These are phyloP conservation scores for Phalaenopsis equestris DNA, from an alignment of 106 monocot species.

Conservation along the genomic window DNA sequence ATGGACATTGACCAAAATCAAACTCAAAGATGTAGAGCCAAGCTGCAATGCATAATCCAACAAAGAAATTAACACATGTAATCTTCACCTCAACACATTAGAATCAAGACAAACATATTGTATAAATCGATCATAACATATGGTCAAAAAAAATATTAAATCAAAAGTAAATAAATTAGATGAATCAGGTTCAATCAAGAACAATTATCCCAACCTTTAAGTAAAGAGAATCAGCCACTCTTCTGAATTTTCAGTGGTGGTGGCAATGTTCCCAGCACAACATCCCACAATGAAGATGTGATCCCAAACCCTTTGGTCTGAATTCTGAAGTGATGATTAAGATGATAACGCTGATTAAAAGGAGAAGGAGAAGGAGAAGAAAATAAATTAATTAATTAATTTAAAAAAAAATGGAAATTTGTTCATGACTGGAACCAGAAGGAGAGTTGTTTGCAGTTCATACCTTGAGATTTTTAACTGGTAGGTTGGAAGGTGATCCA, in stretches of 20 bases:
- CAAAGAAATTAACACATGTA: no score
- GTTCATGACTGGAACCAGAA: no score
- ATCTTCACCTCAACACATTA: no score
- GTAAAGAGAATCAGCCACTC: conserved; percentile 18
- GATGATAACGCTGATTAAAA: conserved; percentile 52
- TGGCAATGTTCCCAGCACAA: conserved; percentile 64
- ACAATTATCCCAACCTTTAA: background rate
- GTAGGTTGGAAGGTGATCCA: conserved; percentile 55
- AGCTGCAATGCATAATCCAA: no score
- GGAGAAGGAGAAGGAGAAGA: background rate
- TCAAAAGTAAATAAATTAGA: background rate
- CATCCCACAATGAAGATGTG: conserved; percentile 81
- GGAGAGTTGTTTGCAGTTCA: background rate
- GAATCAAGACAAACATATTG: no score
- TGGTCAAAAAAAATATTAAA: background rate
- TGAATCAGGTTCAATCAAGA: background rate
- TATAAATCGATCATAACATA: no score
- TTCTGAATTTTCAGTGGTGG: conserved; percentile 12
- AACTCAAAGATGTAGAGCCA: no score
- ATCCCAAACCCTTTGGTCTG: conserved; percentile 85
- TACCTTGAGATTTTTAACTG: conserved; percentile 64
- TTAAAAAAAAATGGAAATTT: background rate
- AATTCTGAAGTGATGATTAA: conserved; percentile 87
- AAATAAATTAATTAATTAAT: background rate
- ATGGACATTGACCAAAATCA: no score